Evolutionary conservation across 2,329 filamentous ascomycete genomes (phyloP).

Genomic region (Ceratocystis ficicola): DNA sequence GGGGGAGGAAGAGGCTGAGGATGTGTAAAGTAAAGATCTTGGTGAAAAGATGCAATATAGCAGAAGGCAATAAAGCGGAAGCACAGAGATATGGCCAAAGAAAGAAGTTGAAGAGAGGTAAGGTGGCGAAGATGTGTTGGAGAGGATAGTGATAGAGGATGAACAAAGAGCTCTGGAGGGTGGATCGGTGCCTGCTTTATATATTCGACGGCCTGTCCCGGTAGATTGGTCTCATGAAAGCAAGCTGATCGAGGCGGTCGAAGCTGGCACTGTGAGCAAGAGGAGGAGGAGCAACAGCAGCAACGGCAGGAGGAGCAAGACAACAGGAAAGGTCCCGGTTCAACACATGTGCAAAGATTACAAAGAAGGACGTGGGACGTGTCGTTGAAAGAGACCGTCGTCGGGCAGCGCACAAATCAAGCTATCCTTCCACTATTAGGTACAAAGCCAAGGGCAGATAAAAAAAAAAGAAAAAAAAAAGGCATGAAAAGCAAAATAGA

Average conservation of each 20-base stretch:
- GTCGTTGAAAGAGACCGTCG: conserved; percentile 9
- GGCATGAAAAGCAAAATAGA: not conserved
- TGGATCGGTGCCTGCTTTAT: conserved; percentile 16
- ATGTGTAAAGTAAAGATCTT: too few relatives aligned
- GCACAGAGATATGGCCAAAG: not conserved
- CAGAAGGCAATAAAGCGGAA: not conserved
- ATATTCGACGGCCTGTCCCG: conserved; percentile 18
- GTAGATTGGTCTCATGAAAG: conserved; percentile 16
- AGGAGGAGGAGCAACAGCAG: not conserved
- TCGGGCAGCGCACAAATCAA: not conserved
- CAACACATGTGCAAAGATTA: conserved; percentile 10
- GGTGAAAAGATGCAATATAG: not conserved
- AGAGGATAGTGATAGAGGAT: conserved; percentile 5
- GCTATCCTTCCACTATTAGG: not conserved
- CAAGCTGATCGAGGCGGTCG: not conserved
- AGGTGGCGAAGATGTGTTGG: conserved; percentile 1
- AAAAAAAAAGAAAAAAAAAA: not conserved
- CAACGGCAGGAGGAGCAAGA: not conserved
- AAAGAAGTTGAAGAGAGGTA: conserved; percentile 7
- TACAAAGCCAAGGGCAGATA: conserved; percentile 1
- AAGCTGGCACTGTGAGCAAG: not conserved
- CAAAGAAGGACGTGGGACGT: conserved; percentile 8
- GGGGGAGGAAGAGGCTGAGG: too few relatives aligned
- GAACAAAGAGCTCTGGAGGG: not conserved
- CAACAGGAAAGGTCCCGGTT: not conserved